These are phyloP conservation scores for Pseudozyma tsukubaensis DNA, from an alignment of 1,284 basidiomycete genomes.

Conservation along the genomic window DNA sequence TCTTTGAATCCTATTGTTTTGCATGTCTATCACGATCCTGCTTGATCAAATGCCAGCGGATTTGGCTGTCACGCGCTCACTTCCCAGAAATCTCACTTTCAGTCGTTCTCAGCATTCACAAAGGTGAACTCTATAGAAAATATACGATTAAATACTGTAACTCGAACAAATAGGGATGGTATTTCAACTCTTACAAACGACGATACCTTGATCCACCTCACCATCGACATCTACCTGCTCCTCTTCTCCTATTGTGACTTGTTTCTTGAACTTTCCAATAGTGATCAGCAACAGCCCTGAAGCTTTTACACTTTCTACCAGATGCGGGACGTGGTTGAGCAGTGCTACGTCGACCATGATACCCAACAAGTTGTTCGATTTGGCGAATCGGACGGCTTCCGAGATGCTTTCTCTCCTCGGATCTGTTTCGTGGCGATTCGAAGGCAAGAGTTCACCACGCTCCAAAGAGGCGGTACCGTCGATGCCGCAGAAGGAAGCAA, in stretches of 20 bases:
- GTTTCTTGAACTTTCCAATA: conserved; percentile 45
- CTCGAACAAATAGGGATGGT: background rate
- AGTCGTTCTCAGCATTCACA: too few species aligned
- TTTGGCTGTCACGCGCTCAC: too few species aligned
- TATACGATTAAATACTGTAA: background rate
- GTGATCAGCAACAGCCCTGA: conserved; percentile 64
- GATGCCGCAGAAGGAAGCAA: conserved; percentile 86
- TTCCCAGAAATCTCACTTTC: too few species aligned
- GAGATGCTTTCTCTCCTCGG: conserved; percentile 78
- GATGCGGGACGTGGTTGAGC: conserved; percentile 55
- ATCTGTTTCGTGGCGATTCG: conserved; percentile 71
- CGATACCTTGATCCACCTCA: conserved; percentile 53
- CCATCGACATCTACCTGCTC: conserved; percentile 49
- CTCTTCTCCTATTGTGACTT: conserved; percentile 10
- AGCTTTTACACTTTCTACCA: conserved; percentile 64
- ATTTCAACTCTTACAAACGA: conserved; percentile 50
- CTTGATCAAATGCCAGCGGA: background rate
- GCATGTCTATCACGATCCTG: background rate
- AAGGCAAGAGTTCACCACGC: conserved; percentile 60
- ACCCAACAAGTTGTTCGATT: conserved; percentile 91
- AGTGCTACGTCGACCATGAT: conserved; percentile 87
- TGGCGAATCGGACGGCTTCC: conserved; percentile 93
- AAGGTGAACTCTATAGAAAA: background rate
- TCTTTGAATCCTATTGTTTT: background rate
- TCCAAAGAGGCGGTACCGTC: conserved; percentile 63